These are phyloP conservation scores for Dictyostelium intermedium DNA, from an alignment of 78 protist species.

Conservation along the genomic window DNA sequence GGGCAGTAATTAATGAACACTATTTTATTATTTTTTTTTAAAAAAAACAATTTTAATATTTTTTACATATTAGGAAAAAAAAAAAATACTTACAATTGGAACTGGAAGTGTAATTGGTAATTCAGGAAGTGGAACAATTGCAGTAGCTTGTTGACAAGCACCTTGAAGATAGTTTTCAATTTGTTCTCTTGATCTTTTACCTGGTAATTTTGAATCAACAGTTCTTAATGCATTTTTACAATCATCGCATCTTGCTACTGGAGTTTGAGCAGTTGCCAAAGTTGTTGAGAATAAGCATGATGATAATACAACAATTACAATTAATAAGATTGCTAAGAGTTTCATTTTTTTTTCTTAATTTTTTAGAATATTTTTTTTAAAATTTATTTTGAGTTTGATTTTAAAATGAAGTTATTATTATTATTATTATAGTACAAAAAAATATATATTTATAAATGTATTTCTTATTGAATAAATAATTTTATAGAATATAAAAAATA, in stretches of 20 bases:
- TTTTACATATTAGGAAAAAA: background rate
- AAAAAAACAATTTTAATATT: no score
- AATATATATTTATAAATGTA: no score
- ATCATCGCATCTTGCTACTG: background rate
- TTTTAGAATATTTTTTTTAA: background rate
- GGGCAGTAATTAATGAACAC: constrained; percentile 9
- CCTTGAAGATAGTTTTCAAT: constrained; percentile 3
- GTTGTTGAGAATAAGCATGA: background rate
- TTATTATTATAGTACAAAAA: background rate
- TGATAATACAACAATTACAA: background rate
- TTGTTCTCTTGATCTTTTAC: constrained; percentile 4
- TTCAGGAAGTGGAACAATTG: background rate
- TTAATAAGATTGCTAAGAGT: background rate
- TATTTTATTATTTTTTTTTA: background rate
- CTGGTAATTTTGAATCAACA: constrained; percentile 30
- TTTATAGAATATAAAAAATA: background rate
- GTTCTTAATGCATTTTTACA: constrained; percentile 46
- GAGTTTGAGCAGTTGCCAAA: background rate
- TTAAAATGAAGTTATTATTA: background rate
- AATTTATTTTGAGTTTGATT: background rate
- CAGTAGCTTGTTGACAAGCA: background rate
- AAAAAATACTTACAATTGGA: constrained; percentile 9
- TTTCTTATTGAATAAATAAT: background rate
- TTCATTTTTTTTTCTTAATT: background rate
- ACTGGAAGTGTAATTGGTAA: constrained; percentile 26